Evolutionary conservation across 1,284 basidiomycete species (phyloP), one percentile per base, ranked within the genome.

Genomic region (Fomitopsis schrenkii): DNA sequence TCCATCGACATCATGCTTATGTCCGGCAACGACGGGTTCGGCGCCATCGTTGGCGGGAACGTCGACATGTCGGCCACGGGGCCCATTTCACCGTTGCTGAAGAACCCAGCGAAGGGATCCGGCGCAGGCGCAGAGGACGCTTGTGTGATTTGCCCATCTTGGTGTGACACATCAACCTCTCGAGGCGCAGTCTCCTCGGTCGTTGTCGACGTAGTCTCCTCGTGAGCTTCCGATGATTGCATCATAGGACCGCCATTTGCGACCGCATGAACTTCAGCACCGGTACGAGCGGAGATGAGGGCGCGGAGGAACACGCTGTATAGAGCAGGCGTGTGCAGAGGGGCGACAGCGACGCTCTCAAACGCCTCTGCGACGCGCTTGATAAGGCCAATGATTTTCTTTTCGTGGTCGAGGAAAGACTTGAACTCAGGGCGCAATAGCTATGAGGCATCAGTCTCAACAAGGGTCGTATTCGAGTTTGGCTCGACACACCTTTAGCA

Each of bases 301-400:
- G 92, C 92, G 6, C 90, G 87, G 28, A 97, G 81, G 79, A 97
- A 95, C 15, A 85, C 82, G 68, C 90, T 88, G 77, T 97, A 97
- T 59, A 97, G 80, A 5, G 91, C 87, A 0, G 93, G 93, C 0
- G 94, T 94, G 71, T 97, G 94, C 9, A 84, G 78, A 1, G 87
- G 78, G 68, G 89, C 88, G 50, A 86, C 87, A 26, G 94, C 87
- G 59, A 90, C 83, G 26, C 79, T 81, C 68, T 94, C 92, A 33
- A 96, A 81, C 0, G 87, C 80, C 65, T 93, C 85, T 1, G 93
- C 94, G 30, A 95, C 88, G 64, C 94, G 90, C 58, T 86, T 88
- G 50, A 92, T 89, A 35, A 94, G 78, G n/a, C 77, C 72, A 33
- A 94, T 74, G 8, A 89, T 91, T 63, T 83, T 83, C 59, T 84